Base-by-base conservation (phyloP, 371 early-diverging fungal species). In the Actinomucor elegans region DNA sequence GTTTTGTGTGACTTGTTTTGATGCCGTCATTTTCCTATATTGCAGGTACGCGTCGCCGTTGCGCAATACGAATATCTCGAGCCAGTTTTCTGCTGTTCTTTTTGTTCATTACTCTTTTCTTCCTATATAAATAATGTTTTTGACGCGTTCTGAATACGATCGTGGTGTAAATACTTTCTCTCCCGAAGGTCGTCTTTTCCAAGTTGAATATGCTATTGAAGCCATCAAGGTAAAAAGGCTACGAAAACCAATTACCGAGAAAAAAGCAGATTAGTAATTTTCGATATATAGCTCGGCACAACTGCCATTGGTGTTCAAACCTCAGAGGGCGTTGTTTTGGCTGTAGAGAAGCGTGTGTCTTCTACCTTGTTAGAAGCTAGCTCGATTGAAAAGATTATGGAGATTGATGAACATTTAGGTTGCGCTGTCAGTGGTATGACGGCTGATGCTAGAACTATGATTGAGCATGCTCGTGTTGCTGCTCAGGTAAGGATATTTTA, bases 171-270 rank as follows among this genome's bases (percentile, higher is more conserved):
- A 97, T 77, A 98, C 98, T 37, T 98, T 98, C 77, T 95, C 95
- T 32, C 99, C 99, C 46, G 99, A 99, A 76, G 99, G 99, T 48
- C 94, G 98, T 60, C 83, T 98, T 50, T 98, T 97, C 86, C 99
- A 99, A 71, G 99, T 99, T 52, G 98, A 99, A 79, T 99, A 99
- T 69, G 99, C 98, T 52, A 93, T 97, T 61, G 98, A 98, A 70
- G 98, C 99, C 52, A 97, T 98, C 81, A 98, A 98, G 88, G 96
- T 94, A 74, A 12, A 40, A 6, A 35, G 7, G 7, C 7, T 21
- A 24, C n/a, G n/a, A n/a, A n/a, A n/a, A n/a, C n/a, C n/a, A n/a
- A n/a, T n/a, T n/a, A n/a, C n/a, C n/a, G n/a, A n/a, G n/a, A n/a
- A n/a, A n/a, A n/a, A n/a, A n/a, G n/a, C n/a, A n/a, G n/a, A n/a